Base-by-base conservation (phyloP, 495 filamentous ascomycete genomes). In the Hypomontagnella submonticulosa region DNA sequence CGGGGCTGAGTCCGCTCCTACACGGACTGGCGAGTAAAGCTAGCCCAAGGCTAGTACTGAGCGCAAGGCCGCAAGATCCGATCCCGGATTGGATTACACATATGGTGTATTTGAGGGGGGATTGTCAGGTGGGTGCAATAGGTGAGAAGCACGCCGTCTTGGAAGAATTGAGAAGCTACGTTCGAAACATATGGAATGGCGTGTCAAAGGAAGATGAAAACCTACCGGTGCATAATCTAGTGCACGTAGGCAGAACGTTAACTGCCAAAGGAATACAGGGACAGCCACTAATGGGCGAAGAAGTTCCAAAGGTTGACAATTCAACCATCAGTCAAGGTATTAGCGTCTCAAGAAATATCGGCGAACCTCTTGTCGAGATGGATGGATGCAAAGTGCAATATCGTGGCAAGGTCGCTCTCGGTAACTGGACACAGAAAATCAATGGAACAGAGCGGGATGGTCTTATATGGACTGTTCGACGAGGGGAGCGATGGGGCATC, bases 81-180 rank as follows among this genome's bases (percentile, higher is more conserved):
- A 77, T 97, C 18, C 95, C 95, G 0, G 85, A 89, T 4, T 99
- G 95, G 95, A 90, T 96, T 38, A 96, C 89, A 0, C 91, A 97
- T 76, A 30, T 94, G 11, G 76, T 92, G 2, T 82, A 89, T 44
- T 76, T 97, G 10, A 84, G 86, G 23, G 82, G 87, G 11, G 76
- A 85, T 41, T 84, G 85, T 20, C 77, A 83, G 33, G 72, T 95
- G 15, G 76, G 83, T 0, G 75, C 78, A 0, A 79, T 85, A 59
- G 90, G 90, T 2, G 58, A 73, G 8, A 88, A 87, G 68, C 71
- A 81, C 5, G 71, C 74, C 3, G 86, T 90, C 0, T 61, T 88
- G 18, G 59, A 77, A 9, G 68, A 78, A 23, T 58, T 89, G 43
- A 75, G 76, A 38, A 62, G 67, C 0, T 77, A 83, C 58, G 80